phyloP scores from a whole-genome alignment of 2,329 filamentous ascomycete species.

The Neurospora sp. region DNA sequence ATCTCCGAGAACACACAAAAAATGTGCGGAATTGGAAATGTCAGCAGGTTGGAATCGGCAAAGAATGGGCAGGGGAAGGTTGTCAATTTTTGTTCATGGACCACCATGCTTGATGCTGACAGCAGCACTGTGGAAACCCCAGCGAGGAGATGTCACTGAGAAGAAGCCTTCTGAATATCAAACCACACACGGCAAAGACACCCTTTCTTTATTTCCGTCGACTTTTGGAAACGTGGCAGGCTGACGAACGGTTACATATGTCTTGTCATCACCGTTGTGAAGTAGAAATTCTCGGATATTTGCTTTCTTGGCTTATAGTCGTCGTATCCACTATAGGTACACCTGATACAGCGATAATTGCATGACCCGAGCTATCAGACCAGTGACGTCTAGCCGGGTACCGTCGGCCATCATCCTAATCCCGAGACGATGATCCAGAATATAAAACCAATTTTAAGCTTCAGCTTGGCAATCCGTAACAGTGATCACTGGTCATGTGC shows the following conservation, averaged over 20 bases:
- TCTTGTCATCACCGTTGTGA: neutral
- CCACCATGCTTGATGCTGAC: neutral
- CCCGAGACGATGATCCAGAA: no score
- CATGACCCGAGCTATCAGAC: neutral
- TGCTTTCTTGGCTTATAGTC: neutral
- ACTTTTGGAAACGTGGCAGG: neutral
- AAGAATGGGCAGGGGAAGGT: neutral
- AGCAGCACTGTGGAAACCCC: neutral
- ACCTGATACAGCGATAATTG: neutral
- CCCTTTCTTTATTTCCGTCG: no score
- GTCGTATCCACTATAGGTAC: neutral
- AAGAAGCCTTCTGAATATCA: neutral
- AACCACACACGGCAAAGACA: no score
- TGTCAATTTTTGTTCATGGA: neutral
- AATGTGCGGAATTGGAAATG: neutral
- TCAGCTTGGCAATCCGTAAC: neutral
- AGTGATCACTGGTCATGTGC: neutral
- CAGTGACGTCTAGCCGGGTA: neutral
- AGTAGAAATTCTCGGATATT: neutral
- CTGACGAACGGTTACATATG: neutral
- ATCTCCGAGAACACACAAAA: neutral
- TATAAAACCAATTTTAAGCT: neutral
- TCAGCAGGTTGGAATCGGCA: neutral
- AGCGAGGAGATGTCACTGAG: neutral
- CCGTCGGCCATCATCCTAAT: neutral